Evolutionary conservation across 352 stramenopile genomes (phyloP).

Genomic region (Aphanomyces astaci): DNA sequence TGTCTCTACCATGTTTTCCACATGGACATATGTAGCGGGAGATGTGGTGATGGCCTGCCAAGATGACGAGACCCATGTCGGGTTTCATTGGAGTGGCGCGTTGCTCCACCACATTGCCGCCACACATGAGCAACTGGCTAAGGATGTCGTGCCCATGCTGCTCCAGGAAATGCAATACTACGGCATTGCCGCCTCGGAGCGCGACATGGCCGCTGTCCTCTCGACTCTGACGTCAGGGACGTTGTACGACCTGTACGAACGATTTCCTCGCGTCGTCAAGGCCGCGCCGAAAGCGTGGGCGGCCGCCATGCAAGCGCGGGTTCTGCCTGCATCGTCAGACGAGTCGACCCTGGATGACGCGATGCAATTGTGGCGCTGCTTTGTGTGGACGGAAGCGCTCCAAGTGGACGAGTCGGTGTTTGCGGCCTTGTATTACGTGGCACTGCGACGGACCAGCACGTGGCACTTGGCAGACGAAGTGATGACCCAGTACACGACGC

Average conservation of each 20-base stretch:
- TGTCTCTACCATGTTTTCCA: too few relatives aligned
- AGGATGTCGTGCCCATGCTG: background rate
- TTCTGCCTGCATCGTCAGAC: background rate
- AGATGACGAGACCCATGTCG: background rate
- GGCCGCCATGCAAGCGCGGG: background rate
- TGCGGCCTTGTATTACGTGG: background rate
- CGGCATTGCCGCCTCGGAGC: slow-evolving; percentile 1
- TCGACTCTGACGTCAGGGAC: background rate
- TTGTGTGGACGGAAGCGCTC: slow-evolving; percentile 17
- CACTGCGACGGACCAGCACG: background rate
- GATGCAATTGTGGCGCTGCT: slow-evolving; percentile 15
- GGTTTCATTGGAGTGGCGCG: slow-evolving; percentile 15
- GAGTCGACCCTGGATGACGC: background rate
- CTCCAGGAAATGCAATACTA: slow-evolving; percentile 23
- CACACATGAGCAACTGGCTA: background rate
- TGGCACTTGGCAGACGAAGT: background rate
- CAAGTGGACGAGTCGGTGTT: slow-evolving; percentile 5
- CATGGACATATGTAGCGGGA: background rate
- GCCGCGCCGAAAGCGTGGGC: background rate
- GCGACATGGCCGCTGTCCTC: slow-evolving; percentile 1
- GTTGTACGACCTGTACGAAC: slow-evolving; percentile 7
- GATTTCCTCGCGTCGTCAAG: slow-evolving; percentile 20
- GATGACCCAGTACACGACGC: slow-evolving; percentile 2
- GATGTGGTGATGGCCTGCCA: background rate
- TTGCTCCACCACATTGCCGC: slow-evolving; percentile 9